Evolutionary conservation across 805 yeast genomes (phyloP).

Genomic region (Teunomyces lycoperdinae): DNA sequence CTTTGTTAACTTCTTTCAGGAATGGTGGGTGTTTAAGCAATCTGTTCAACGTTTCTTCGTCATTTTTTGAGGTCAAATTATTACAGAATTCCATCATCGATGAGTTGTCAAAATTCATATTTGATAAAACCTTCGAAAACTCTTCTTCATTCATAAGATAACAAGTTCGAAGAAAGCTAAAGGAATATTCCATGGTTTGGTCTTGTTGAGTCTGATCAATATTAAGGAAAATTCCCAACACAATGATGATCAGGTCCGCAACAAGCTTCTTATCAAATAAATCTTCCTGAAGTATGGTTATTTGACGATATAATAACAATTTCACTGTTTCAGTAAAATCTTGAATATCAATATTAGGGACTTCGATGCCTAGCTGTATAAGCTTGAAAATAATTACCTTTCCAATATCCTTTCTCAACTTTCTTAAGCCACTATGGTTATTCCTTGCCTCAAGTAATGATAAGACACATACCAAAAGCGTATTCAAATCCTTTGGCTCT

Average conservation of each 20-base stretch:
- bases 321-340: conserved; percentile 21
- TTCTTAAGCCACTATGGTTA: conserved; percentile 7
- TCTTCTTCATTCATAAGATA: conserved; percentile 29
- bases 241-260: conserved; percentile 29
- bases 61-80: conserved; percentile 30
- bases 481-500: conserved; percentile 18
- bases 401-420: conserved; percentile 26
- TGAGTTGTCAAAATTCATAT: conserved; percentile 15
- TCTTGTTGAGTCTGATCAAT: conserved; percentile 14
- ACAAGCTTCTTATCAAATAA: conserved; percentile 31
- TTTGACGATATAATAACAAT: conserved; percentile 32
- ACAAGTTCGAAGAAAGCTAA: conserved; percentile 35
- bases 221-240: conserved; percentile 29
- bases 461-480: conserved; percentile 26
- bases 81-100: conserved; percentile 30
- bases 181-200: conserved; percentile 22
- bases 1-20: conserved; percentile 23
- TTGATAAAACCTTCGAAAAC: conserved; percentile 15
- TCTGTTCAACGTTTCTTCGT: conserved; percentile 32
- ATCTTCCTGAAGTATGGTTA: conserved; percentile 26
- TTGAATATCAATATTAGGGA: conserved; percentile 5
- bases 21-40: conserved; percentile 29
- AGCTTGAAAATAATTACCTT: conserved; percentile 25
- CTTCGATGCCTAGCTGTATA: conserved; percentile 17
- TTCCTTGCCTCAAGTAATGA: conserved; percentile 28